phyloP scores from a whole-genome alignment of 2,329 filamentous ascomycete genomes.

The Ophiostoma montium region DNA sequence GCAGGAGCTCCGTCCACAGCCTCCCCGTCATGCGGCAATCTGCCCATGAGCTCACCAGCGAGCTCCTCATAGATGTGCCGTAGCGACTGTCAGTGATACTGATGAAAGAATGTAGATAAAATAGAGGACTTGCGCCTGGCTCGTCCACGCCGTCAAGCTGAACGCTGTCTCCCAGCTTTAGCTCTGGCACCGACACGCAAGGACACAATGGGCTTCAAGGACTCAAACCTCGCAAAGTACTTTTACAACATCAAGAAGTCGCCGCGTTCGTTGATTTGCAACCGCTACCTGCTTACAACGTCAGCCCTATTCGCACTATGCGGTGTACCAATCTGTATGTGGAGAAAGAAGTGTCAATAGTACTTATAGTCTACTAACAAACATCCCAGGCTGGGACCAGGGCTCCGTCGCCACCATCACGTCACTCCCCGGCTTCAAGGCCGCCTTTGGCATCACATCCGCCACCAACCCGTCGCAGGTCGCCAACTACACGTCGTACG shows the following conservation, averaged over 20 bases:
- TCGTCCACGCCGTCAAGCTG: no score
- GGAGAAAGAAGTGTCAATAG: not conserved
- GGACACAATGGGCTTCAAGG: not conserved
- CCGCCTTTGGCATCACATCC: conserved; percentile 9
- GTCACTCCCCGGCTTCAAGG: conserved; percentile 10
- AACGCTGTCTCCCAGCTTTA: no score
- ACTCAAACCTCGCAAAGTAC: not conserved
- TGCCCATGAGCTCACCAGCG: no score
- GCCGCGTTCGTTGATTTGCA: not conserved
- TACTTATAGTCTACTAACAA: not conserved
- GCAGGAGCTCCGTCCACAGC: no score
- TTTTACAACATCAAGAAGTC: not conserved
- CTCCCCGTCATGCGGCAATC: no score
- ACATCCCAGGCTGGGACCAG: conserved; percentile 9
- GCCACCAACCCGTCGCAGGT: conserved; percentile 10
- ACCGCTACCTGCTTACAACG: not conserved
- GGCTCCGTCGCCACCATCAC: conserved; percentile 9
- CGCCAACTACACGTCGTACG: conserved; percentile 9
- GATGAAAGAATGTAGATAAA: no score
- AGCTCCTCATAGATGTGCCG: no score
- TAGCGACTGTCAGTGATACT: no score
- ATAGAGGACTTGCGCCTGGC: no score
- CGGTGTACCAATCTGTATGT: not conserved
- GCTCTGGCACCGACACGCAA: not conserved
- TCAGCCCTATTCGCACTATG: not conserved